These are phyloP conservation scores for Dichomitus squalens DNA, from an alignment of 1,284 basidiomycete genomes.

Conservation along the genomic window DNA sequence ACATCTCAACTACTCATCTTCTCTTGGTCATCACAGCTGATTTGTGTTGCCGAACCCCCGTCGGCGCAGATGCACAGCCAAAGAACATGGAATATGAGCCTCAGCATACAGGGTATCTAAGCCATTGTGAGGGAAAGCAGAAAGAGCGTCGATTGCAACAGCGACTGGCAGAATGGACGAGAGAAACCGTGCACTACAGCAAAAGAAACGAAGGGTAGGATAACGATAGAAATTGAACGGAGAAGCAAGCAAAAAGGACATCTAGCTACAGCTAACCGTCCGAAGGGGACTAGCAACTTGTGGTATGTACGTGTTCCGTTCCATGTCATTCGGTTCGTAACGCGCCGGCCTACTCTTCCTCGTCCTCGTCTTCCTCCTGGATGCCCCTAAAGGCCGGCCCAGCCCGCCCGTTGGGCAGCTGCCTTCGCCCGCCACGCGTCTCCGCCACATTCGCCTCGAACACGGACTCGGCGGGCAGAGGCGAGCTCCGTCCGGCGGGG, in stretches of 20 bases:
- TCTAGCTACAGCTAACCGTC: slow-evolving; percentile 16
- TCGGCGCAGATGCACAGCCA: neutral
- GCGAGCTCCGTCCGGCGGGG: slow-evolving; percentile 57
- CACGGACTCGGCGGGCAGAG: slow-evolving; percentile 50
- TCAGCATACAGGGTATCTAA: slow-evolving; percentile 4
- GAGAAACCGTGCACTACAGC: neutral
- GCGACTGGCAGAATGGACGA: neutral
- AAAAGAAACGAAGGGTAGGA: slow-evolving; percentile 1
- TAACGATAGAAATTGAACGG: neutral
- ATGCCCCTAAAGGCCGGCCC: slow-evolving; percentile 69
- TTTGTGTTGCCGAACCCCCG: neutral
- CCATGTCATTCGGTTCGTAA: neutral
- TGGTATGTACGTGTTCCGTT: neutral
- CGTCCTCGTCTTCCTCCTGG: slow-evolving; percentile 77
- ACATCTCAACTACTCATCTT: neutral
- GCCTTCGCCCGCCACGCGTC: slow-evolving; percentile 52
- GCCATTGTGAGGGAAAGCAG: neutral
- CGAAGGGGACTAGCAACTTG: neutral
- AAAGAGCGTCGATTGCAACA: neutral
- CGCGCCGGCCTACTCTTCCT: slow-evolving; percentile 49
- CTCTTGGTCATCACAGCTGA: neutral
- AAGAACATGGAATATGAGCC: neutral
- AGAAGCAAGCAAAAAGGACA: neutral
- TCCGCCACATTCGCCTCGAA: slow-evolving; percentile 54
- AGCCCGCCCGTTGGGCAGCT: slow-evolving; percentile 61